phyloP scores from a whole-genome alignment of 176 grass and related monocot species.

The Bonia amplexicaulis region DNA sequence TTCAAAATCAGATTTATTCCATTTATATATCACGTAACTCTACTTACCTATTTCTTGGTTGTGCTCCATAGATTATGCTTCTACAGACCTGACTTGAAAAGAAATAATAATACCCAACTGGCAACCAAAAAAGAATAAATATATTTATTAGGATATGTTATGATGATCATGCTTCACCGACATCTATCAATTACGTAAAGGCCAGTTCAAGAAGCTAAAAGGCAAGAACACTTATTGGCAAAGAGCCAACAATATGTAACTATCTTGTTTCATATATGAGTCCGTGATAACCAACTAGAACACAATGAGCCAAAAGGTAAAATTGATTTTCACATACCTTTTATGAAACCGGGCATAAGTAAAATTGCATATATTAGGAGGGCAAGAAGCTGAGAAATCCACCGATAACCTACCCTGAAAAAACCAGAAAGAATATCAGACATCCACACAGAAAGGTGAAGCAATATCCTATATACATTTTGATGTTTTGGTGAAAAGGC shows the following conservation, averaged over 20 bases:
- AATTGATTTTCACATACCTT: slow-evolving; percentile 44
- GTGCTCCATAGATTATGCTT: slow-evolving; percentile 82
- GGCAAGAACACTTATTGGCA: too few relatives aligned
- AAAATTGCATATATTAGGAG: slow-evolving; percentile 68
- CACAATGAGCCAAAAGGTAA: background rate
- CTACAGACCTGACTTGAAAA: slow-evolving; percentile 81
- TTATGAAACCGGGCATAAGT: slow-evolving; percentile 92
- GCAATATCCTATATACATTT: background rate
- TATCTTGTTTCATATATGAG: background rate
- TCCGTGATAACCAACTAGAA: background rate
- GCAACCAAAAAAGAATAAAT: slow-evolving; percentile 5
- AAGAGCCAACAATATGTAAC: background rate
- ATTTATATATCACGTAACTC: background rate
- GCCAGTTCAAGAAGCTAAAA: background rate
- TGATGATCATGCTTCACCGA: background rate
- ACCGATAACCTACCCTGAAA: slow-evolving; percentile 82
- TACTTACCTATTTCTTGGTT: slow-evolving; percentile 80
- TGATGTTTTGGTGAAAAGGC: background rate
- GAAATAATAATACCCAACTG: slow-evolving; percentile 98
- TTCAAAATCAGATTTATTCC: background rate
- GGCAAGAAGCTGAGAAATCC: slow-evolving; percentile 69
- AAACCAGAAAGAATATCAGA: background rate
- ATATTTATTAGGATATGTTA: background rate
- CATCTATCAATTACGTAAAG: background rate
- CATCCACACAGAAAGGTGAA: background rate